Evolutionary conservation across 2,329 filamentous ascomycete genomes (phyloP), one percentile per base, ranked within the genome.

Genomic region (Chaetomiaceae sp.): DNA sequence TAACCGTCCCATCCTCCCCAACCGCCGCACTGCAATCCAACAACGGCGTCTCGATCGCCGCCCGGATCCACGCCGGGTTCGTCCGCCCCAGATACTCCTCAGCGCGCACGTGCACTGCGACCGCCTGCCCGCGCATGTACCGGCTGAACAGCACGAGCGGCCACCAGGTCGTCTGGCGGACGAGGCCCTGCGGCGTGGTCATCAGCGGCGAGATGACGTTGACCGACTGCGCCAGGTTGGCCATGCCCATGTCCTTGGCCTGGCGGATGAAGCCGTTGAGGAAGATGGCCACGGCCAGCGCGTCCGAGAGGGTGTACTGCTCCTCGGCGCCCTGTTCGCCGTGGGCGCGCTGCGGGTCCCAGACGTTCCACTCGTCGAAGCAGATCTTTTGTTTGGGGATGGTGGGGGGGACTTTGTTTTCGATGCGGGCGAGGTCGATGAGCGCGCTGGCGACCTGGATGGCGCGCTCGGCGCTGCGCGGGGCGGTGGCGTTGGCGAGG

Each of bases 291-390:
- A 90, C 86, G n/a, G 85, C 86, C 14, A 90, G 73, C 1, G 85
- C 85, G 58, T 90, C 86, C 0, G 83, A 87, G 7, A 90, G 76
- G 0, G 83, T 89, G 70, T 90, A 88, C 60, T 68, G 71, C 64
- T 90, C 86, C 67, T 90, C 86, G 5, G 83, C 87, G 14, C 87
- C 87, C 54, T 78, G 66, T 60, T 86, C 81, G 14, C 87, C 87
- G 0, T 84, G 84, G 0, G 86, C 86, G 8, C 86, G 79, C 47
- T 76, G 73, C 0, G 85, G 84, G 60, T 89, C 85, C 86, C 86
- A 91, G 8, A 90, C 86, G 65, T 90, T 91, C 87, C 87, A 90
- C 67, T 90, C 86, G 64, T 91, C 87, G 63, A 90, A 90, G 73
- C 86, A 90, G 64, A 91, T 88, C 45, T 77, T 85, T 41, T 81